Conservation (phyloP, 768 basidiomycete species). For the Collybiopsis confluens region DNA sequence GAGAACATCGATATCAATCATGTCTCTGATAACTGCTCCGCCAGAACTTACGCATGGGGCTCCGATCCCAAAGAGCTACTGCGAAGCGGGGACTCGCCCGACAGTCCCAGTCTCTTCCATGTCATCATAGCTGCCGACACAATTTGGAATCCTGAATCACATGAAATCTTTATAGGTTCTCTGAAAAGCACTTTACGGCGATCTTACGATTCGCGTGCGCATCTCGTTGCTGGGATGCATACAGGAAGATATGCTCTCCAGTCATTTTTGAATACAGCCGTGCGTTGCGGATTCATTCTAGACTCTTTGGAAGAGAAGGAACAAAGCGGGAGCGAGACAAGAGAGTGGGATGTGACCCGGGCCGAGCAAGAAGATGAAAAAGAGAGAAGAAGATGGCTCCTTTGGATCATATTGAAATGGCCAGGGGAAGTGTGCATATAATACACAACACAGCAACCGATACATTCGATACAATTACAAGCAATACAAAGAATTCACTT, state of each 20-base stretch:
- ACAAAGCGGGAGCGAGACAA: constrained; percentile 30
- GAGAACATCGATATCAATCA: constrained; percentile 54
- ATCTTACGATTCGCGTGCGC: constrained; percentile 41
- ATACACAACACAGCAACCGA: background rate
- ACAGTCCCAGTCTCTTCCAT: constrained; percentile 41
- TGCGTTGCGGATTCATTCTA: constrained; percentile 38
- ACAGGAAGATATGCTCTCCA: constrained; percentile 73
- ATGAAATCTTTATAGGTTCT: constrained; percentile 49
- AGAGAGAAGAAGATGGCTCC: constrained; percentile 68
- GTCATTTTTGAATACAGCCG: constrained; percentile 45
- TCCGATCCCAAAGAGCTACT: constrained; percentile 35
- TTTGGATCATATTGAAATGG: constrained; percentile 64
- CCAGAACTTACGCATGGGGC: constrained; percentile 65
- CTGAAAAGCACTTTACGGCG: constrained; percentile 44
- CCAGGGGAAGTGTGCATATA: background rate
- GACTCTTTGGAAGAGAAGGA: constrained; percentile 46
- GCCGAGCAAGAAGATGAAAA: constrained; percentile 57
- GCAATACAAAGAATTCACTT: background rate
- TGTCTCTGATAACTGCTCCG: constrained; percentile 43
- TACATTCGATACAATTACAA: background rate
- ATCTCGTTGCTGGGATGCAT: constrained; percentile 72
- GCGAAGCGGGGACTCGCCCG: constrained; percentile 1
- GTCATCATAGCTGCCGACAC: constrained; percentile 72
- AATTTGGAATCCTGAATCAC: constrained; percentile 68
- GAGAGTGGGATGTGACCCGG: constrained; percentile 49